Conservation (phyloP, 2,329 filamentous ascomycete genomes). For the Allantophomopsis cytisporea region DNA sequence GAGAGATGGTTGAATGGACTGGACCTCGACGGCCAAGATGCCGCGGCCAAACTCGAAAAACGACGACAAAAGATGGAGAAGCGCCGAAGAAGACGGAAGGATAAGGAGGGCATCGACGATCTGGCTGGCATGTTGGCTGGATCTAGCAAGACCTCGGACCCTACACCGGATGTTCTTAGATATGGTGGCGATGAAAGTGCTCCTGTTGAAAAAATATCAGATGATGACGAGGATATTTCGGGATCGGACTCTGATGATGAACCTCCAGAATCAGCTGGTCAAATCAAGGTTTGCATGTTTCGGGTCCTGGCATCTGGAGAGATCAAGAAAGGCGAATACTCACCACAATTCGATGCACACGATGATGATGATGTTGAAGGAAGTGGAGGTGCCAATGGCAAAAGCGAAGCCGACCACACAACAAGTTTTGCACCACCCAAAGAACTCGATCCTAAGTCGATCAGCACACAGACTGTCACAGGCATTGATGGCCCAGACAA, state of each 20-base stretch:
- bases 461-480: slow-evolving; percentile 98
- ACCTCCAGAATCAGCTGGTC: slow-evolving; percentile 83
- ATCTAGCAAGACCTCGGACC: slow-evolving; percentile 7
- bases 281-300: slow-evolving; percentile 97
- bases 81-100: slow-evolving; percentile 50
- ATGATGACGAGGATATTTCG: slow-evolving; percentile 44
- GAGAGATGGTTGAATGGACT: slow-evolving; percentile 95
- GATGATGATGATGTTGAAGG: slow-evolving; percentile 67
- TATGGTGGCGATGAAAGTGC: slow-evolving; percentile 69
- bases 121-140: slow-evolving; percentile 20
- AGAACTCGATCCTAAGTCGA: slow-evolving; percentile 88
- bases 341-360: slow-evolving; percentile 91
- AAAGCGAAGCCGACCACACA: slow-evolving; percentile 81
- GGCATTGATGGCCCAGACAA: slow-evolving; percentile 93
- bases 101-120: slow-evolving; percentile 29
- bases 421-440: slow-evolving; percentile 97
- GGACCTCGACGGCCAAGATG: slow-evolving; percentile 86
- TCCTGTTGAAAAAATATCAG: slow-evolving; percentile 55
- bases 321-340: slow-evolving; percentile 96
- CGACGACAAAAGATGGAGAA: slow-evolving; percentile 68
- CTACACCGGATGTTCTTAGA: slow-evolving; percentile 47
- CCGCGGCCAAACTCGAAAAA: slow-evolving; percentile 79
- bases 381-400: slow-evolving; percentile 31
- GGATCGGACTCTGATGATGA: slow-evolving; percentile 68
- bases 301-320: slow-evolving; percentile 90